Evolutionary conservation across 345 rosid species (phyloP).

Genomic region (Lenwebbia sp.): DNA sequence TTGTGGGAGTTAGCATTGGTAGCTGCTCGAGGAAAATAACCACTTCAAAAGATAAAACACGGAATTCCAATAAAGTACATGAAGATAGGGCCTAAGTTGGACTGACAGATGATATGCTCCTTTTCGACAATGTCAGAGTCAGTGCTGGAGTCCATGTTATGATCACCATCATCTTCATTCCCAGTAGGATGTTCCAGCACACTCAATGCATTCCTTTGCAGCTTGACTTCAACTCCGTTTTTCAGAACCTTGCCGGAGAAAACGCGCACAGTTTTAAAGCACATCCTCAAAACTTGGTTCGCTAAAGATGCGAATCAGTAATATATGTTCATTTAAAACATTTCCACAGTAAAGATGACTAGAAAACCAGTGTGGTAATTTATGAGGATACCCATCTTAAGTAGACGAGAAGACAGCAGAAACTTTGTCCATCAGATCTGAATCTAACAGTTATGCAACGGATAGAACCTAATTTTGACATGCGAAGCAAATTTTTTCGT

Average conservation of each 20-base stretch:
- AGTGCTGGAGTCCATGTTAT: constrained; percentile 30
- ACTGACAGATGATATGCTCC: constrained; percentile 28
- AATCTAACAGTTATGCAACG: not conserved
- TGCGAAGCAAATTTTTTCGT: not conserved
- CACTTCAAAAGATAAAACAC: not conserved
- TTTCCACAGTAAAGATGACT: not conserved
- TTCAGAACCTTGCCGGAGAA: constrained; percentile 38
- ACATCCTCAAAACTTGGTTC: not conserved
- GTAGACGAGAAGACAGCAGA: not conserved
- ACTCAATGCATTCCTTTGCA: constrained; percentile 71
- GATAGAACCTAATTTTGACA: not conserved
- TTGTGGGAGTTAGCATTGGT: not conserved
- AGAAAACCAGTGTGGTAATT: not conserved
- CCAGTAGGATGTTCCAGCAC: constrained; percentile 71
- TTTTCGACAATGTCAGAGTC: constrained; percentile 55
- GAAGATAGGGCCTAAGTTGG: not conserved
- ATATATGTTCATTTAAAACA: not conserved
- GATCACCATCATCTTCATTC: constrained; percentile 53
- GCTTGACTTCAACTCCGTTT: constrained; percentile 69
- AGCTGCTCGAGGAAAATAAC: not conserved
- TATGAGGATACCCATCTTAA: not conserved
- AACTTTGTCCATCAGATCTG: not conserved
- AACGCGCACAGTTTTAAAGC: not conserved
- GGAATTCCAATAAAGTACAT: not conserved
- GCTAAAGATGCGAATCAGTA: not conserved